Base-by-base conservation (phyloP, 306 rosid species). In the Medicago arabica region DNA sequence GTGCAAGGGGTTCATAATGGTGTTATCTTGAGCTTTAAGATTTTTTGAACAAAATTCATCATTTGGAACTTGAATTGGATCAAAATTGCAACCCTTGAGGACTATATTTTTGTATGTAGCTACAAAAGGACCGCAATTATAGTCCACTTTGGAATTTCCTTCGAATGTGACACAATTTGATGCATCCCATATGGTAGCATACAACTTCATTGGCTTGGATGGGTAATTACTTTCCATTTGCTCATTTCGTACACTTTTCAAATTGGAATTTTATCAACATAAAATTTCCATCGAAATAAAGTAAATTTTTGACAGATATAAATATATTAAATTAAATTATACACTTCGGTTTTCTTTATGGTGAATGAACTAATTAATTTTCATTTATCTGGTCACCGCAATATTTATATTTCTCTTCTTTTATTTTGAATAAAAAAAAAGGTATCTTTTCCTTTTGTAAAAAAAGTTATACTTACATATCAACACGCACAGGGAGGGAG, bases 181-280 rank as follows among this genome's bases (percentile, higher is more conserved):
- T 8, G 97, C 99, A 39, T 95, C 99, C 98, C 99, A 95, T 74
- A 95, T 87, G 3, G 99, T 95, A 1, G 98, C 41, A 11, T 95
- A 92, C 16, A 92, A 46, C 1, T 96, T 81, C 99, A 95, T 95
- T 31, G 98, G 97, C 86, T 95, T 95, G 1, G 98, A 84, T 31
- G 99, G 99, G 78, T 78, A 92, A 9, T 95, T 97, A 7, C 76
- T 87, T 0, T 97, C 92, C 97, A 95, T 92, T 74, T 75, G 91
- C 4, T 90, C 87, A 72, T 59, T 95, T 83, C 88, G 44, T 63
- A 83, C 16, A 95, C 85, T 55, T 90, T 96, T 80, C 99, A 86
- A 1, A 95, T 87, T 21, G 99, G 99, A 50, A 95, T 93, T 77
- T 90, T 91, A 58, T 95, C 99, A 34, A 92, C 84, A 89, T 92